A percentile compares a stretch with the other conserved stretches of the same genome.
phyloP scores from a whole-genome alignment of 257 asterid species.

The Orobanche coerulescens region DNA sequence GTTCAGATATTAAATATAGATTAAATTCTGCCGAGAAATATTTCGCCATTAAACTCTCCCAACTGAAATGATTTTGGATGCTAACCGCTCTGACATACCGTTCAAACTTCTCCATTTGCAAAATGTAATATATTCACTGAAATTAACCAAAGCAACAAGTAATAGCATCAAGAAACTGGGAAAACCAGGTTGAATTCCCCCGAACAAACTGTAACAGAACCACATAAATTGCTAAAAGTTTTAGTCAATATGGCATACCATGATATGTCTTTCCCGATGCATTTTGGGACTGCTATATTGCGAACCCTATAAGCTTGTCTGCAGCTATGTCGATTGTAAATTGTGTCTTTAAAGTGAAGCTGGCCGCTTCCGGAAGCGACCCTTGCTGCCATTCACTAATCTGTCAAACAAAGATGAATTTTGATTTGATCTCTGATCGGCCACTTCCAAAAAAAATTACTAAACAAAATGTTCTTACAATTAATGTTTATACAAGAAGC shows the following conservation, averaged over 20 bases:
- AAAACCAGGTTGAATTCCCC: constrained; percentile 3
- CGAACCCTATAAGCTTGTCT: constrained; percentile 36
- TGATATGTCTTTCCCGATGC: constrained; percentile 41
- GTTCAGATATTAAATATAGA: background rate
- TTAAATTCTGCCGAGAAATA: background rate
- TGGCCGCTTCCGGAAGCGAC: constrained; percentile 52
- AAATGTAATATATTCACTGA: background rate
- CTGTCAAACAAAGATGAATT: constrained; percentile 25
- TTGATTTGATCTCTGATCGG: constrained; percentile 3
- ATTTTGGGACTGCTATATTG: constrained; percentile 31
- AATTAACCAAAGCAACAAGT: background rate
- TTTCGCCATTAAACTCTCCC: background rate
- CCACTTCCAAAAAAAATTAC: background rate
- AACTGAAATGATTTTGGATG: background rate
- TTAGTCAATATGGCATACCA: constrained; percentile 40
- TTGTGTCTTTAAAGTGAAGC: constrained; percentile 40
- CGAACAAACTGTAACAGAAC: background rate
- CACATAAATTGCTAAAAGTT: background rate
- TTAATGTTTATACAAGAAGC: background rate
- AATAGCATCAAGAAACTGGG: constrained; percentile 3
- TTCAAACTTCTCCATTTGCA: background rate
- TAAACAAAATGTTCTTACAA: background rate
- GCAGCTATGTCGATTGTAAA: constrained; percentile 34
- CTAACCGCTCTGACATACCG: background rate
- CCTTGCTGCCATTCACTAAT: constrained; percentile 51